A percentile compares a stretch with the other conserved stretches of the same genome.
These are phyloP conservation scores for Ambrosia trifida DNA, from an alignment of 129 eudicot genomes.

Conservation along the genomic window DNA sequence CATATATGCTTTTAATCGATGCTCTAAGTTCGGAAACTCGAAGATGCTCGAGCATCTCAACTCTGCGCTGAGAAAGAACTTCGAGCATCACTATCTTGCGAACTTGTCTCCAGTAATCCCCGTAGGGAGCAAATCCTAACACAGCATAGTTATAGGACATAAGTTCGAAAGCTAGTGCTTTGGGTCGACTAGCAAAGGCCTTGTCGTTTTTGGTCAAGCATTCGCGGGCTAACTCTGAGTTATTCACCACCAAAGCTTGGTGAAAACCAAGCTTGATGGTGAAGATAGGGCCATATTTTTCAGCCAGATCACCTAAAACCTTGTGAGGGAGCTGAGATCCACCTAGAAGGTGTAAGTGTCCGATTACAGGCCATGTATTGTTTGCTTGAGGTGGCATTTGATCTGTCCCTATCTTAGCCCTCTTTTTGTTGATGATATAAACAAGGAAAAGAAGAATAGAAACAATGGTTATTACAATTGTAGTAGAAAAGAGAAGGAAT, in stretches of 20 bases:
- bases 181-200: neutral
- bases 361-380: neutral
- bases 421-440: too few species aligned
- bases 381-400: neutral
- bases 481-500: too few species aligned
- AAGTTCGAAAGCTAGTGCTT: neutral
- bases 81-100: neutral
- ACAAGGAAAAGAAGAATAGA: too few species aligned
- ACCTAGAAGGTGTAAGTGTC: neutral
- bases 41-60: conserved; percentile 13
- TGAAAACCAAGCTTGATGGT: neutral
- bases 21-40: conserved; percentile 14
- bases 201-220: neutral
- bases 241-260: neutral
- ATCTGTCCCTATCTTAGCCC: too few species aligned
- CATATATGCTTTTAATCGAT: neutral
- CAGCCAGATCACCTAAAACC: neutral
- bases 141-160: neutral
- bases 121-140: neutral
- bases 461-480: too few species aligned
- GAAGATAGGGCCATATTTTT: neutral
- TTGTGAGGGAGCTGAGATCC: neutral
- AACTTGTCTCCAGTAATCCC: neutral
- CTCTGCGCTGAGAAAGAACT: conserved; percentile 4
- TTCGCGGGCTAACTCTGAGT: neutral